Base-by-base conservation (phyloP, 2,329 filamentous ascomycete species). In the Calycina marina region DNA sequence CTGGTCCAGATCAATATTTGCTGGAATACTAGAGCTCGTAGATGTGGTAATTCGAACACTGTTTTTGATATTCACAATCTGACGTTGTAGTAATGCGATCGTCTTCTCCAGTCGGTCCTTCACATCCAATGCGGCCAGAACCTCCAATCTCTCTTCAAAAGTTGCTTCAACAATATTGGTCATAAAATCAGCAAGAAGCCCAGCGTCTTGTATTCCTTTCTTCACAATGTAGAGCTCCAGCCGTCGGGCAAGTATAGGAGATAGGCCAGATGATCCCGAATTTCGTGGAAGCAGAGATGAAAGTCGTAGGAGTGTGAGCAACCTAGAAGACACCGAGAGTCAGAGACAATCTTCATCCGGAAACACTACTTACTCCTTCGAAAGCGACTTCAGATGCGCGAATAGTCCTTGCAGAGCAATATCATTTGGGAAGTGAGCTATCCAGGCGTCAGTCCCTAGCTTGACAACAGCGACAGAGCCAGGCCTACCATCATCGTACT, bases 171-270 rank as follows among this genome's bases (percentile, higher is more conserved):
- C 72, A 14, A 96, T 70, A 51, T 93, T 93, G 24, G 84, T 78
- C 84, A 98, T 94, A 53, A 96, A 96, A 54, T 98, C 90, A 5
- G 90, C 88, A 6, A 98, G 65, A 6, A 74, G 62, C 2, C 88
- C 88, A 1, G 86, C 86, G 44, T 96, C 85, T 25, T 72, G 65
- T 31, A 90, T 55, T 37, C 84, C 76, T 52, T 90, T 92, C 53
- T 78, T 75, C 18, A 75, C 68, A 41, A 98, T 93, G 55, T 84
- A 90, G 32, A 86, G 60, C 49, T 96, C 86, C 26, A 98, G 70
- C 32, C 86, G 73, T 31, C 85, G 73, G 0, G 84, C 84, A 32
- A 96, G 67, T n/a, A 88, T 61, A 1, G 88, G 86, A 3, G 85
- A 86, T 11, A 96, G 60, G 4, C 68, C 67, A 1, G 72, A 67